phyloP scores from a whole-genome alignment of 225 moss, liverwort and hornwort species.

The Straminergon stramineum region DNA sequence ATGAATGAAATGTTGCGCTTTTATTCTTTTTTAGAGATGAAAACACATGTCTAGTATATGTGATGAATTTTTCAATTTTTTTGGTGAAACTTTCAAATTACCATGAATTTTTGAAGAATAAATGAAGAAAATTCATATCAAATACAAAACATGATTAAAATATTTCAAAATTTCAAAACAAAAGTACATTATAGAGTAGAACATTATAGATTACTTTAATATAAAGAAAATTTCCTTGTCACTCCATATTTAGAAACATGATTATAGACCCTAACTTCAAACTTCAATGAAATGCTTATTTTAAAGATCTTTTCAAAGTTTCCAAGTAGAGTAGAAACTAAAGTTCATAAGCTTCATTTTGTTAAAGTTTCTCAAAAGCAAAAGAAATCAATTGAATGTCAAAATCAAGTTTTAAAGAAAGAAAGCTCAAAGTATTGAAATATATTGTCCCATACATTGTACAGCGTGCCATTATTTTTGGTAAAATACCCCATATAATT shows the following conservation, averaged over 20 bases:
- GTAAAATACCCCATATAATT: not conserved
- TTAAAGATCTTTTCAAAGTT: not conserved
- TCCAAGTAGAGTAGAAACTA: not conserved
- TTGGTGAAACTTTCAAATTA: not conserved
- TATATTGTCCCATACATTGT: too few species aligned
- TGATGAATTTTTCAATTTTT: not conserved
- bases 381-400: not conserved
- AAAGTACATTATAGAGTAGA: not conserved
- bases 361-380: not conserved
- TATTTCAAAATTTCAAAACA: not conserved
- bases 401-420: not conserved
- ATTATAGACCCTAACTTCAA: too few species aligned
- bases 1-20: not conserved
- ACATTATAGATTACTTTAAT: not conserved
- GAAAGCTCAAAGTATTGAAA: not conserved
- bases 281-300: not conserved
- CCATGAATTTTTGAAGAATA: not conserved
- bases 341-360: not conserved
- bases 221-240: not conserved
- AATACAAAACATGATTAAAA: not conserved
- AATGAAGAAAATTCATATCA: not conserved
- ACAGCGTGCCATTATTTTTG: not conserved
- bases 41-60: not conserved
- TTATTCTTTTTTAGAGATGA: not conserved
- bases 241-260: not conserved